A percentile compares a stretch with the other conserved stretches of the same genome.
phyloP scores from a whole-genome alignment of 768 basidiomycete species.

The Hebeloma cylindrosporum region DNA sequence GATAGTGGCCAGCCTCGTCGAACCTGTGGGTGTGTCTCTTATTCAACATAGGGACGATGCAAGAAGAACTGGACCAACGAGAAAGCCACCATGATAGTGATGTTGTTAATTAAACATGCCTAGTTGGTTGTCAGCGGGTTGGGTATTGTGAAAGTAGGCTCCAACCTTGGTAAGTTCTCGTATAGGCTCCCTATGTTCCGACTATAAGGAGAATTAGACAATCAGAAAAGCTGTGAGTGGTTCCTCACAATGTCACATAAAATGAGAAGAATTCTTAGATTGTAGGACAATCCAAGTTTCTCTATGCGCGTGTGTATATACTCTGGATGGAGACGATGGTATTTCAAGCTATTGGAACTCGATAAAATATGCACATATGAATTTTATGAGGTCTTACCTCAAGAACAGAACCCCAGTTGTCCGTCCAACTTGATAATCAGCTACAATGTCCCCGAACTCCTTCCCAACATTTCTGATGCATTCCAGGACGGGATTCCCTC shows the following conservation, averaged over 20 bases:
- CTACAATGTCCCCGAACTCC: constrained; percentile 91
- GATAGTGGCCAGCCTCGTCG: constrained; percentile 92
- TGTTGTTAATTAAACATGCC: constrained; percentile 88
- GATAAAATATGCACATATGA: not conserved
- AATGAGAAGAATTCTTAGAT: constrained; percentile 81
- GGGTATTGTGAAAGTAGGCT: constrained; percentile 1
- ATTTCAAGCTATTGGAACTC: constrained; percentile 63
- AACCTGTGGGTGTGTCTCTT: too few relatives aligned
- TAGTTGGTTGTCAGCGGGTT: constrained; percentile 25
- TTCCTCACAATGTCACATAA: constrained; percentile 87
- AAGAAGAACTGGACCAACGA: too few relatives aligned
- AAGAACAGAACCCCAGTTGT: constrained; percentile 92
- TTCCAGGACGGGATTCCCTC: constrained; percentile 88
- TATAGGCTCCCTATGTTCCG: constrained; percentile 88
- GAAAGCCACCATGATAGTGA: constrained; percentile 92
- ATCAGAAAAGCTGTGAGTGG: not conserved
- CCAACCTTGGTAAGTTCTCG: constrained; percentile 86
- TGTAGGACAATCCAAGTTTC: constrained; percentile 79
- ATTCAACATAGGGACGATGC: too few relatives aligned
- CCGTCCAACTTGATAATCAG: constrained; percentile 94
- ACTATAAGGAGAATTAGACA: constrained; percentile 42
- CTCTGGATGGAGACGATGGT: constrained; percentile 96
- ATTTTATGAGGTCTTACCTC: constrained; percentile 49
- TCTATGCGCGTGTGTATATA: constrained; percentile 93
- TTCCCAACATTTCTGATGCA: constrained; percentile 86